These are phyloP conservation scores for Quercus mongolica DNA, from an alignment of 306 rosid species.

Conservation along the genomic window DNA sequence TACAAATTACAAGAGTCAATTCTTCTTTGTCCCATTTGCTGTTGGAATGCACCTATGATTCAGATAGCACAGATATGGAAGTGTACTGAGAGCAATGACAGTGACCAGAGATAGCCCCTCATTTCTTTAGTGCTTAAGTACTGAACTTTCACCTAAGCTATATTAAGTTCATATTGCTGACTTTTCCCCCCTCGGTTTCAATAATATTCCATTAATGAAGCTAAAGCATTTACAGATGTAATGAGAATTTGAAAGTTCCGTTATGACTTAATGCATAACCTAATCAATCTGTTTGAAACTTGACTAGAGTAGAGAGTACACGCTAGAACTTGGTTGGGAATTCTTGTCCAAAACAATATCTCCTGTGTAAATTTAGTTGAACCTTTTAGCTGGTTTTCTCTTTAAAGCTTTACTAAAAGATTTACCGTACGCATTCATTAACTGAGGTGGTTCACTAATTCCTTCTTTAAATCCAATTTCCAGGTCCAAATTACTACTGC, in stretches of 20 bases:
- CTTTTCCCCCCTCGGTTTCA: neutral
- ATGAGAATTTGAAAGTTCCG: neutral
- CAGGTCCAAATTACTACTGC: too few relatives aligned
- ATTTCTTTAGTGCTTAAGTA: neutral
- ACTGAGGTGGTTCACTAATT: neutral
- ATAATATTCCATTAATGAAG: neutral
- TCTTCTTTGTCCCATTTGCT: neutral
- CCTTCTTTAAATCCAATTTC: neutral
- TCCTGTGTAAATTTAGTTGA: neutral
- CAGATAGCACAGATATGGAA: neutral
- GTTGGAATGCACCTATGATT: neutral
- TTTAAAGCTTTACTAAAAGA: neutral
- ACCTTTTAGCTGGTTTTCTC: neutral
- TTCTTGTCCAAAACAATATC: neutral
- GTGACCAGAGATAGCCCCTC: constrained; percentile 12
- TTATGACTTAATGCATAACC: neutral
- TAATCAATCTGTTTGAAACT: neutral
- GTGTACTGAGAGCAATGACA: constrained; percentile 2
- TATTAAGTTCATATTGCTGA: neutral
- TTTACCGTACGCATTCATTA: neutral
- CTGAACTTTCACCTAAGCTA: neutral
- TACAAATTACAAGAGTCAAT: neutral
- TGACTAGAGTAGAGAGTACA: neutral
- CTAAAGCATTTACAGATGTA: neutral
- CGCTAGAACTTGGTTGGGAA: neutral